A percentile compares a stretch with the other conserved stretches of the same genome.
phyloP scores from a whole-genome alignment of 2,329 filamentous ascomycete genomes.

The Fusarium piperis region DNA sequence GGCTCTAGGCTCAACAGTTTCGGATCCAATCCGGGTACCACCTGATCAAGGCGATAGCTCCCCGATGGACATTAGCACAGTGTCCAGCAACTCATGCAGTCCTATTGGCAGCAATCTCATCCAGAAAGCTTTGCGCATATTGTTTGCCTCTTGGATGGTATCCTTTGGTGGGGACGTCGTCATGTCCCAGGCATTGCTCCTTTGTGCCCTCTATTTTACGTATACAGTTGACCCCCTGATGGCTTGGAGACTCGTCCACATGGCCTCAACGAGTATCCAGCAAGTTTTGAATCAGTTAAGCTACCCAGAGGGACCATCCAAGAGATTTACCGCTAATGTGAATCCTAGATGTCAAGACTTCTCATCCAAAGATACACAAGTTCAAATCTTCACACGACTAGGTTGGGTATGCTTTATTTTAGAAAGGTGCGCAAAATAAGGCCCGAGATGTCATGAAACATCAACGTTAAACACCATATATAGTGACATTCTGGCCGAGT shows the following conservation, averaged over 20 bases:
- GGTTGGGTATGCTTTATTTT: not conserved
- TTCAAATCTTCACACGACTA: not conserved
- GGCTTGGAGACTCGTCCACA: not conserved
- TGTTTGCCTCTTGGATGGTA: not conserved
- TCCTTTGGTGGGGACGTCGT: not conserved
- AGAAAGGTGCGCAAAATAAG: not conserved
- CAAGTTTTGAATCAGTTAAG: not conserved
- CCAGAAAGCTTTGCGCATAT: not conserved
- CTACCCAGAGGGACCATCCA: too few relatives aligned
- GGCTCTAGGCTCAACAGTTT: not conserved
- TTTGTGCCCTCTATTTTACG: not conserved
- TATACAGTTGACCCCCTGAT: not conserved
- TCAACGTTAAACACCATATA: fast-evolving
- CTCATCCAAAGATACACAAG: not conserved
- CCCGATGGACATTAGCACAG: not conserved
- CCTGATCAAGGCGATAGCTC: not conserved
- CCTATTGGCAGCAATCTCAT: not conserved
- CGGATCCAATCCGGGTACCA: too few relatives aligned
- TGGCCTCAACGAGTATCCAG: not conserved
- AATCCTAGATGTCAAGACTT: not conserved
- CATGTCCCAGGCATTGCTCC: not conserved
- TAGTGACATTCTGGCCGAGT: not conserved
- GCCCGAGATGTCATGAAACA: not conserved
- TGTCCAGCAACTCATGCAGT: not conserved
- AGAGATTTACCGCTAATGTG: not conserved